These are phyloP conservation scores for Aspergillus sclerotiicarbonarius DNA, from an alignment of 495 filamentous ascomycete species.

Conservation along the genomic window DNA sequence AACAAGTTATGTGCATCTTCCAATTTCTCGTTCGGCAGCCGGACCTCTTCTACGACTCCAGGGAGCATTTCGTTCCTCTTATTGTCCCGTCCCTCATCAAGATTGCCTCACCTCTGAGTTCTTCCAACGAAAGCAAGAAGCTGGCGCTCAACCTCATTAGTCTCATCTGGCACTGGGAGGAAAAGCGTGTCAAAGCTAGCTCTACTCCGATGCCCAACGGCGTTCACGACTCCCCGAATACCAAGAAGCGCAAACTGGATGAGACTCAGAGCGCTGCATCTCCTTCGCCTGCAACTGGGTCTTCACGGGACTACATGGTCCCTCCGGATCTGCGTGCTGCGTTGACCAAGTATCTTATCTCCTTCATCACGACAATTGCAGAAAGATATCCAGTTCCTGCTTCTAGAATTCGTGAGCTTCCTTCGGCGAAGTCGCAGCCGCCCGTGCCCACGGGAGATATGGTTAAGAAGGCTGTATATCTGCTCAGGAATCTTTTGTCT, in stretches of 20 bases:
- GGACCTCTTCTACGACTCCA: constrained; percentile 89
- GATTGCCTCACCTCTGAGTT: constrained; percentile 78
- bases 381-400: constrained; percentile 77
- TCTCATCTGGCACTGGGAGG: constrained; percentile 90
- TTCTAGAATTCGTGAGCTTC: constrained; percentile 58
- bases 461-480: constrained; percentile 74
- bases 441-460: constrained; percentile 66
- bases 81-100: constrained; percentile 88
- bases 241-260: constrained; percentile 76
- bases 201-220: constrained; percentile 40
- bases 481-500: constrained; percentile 84
- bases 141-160: constrained; percentile 86
- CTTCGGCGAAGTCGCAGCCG: constrained; percentile 42
- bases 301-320: constrained; percentile 65
- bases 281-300: constrained; percentile 45
- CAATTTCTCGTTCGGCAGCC: constrained; percentile 92
- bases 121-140: constrained; percentile 90
- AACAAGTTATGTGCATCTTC: constrained; percentile 96
- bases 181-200: constrained; percentile 64
- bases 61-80: constrained; percentile 83
- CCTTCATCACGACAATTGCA: constrained; percentile 86
- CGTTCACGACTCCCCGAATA: constrained; percentile 65
- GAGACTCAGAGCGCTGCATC: constrained; percentile 40
- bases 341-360: constrained; percentile 88
- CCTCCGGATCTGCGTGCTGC: constrained; percentile 63